These are phyloP conservation scores for Alternaria hordeiaustralica DNA, from an alignment of 2,329 filamentous ascomycete genomes.

Conservation along the genomic window DNA sequence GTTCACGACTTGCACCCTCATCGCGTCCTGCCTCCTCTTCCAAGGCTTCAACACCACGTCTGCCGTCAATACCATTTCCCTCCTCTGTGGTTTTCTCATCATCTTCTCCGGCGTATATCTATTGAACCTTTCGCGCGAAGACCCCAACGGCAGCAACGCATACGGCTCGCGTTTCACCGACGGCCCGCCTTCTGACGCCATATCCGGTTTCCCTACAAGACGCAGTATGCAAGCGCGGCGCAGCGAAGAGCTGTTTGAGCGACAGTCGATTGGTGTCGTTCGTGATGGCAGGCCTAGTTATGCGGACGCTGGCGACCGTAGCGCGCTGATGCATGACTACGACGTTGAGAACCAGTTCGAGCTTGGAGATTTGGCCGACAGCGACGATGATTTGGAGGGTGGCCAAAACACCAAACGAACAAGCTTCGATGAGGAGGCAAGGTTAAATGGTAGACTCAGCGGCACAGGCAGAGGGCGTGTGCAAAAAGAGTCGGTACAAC, in stretches of 20 bases:
- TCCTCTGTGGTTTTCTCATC: conserved; percentile 90
- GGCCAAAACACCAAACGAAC: conserved; percentile 19
- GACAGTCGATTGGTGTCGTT: conserved; percentile 51
- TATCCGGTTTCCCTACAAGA: conserved; percentile 87
- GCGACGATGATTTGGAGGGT: conserved; percentile 48
- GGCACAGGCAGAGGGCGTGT: conserved; percentile 36
- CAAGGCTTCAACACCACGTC: conserved; percentile 95
- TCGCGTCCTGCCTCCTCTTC: conserved; percentile 95
- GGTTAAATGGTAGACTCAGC: conserved; percentile 28
- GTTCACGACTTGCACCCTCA: conserved; percentile 92
- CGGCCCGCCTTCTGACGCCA: conserved; percentile 86
- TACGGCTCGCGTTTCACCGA: conserved; percentile 65
- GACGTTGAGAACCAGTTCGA: conserved; percentile 80
- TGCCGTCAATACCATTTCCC: conserved; percentile 86
- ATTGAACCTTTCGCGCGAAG: conserved; percentile 90
- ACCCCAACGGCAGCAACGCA: conserved; percentile 78
- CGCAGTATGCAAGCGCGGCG: conserved; percentile 90
- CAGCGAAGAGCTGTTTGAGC: conserved; percentile 55
- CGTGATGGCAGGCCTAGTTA: conserved; percentile 19
- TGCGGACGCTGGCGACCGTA: conserved; percentile 64
- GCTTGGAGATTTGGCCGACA: conserved; percentile 76
- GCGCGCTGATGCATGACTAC: conserved; percentile 86
- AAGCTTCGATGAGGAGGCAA: conserved; percentile 19
- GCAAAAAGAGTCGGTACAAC: conserved; percentile 38
- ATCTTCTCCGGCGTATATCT: conserved; percentile 97